phyloP scores from a whole-genome alignment of 805 yeast genomes.

The Candida verbasci region DNA sequence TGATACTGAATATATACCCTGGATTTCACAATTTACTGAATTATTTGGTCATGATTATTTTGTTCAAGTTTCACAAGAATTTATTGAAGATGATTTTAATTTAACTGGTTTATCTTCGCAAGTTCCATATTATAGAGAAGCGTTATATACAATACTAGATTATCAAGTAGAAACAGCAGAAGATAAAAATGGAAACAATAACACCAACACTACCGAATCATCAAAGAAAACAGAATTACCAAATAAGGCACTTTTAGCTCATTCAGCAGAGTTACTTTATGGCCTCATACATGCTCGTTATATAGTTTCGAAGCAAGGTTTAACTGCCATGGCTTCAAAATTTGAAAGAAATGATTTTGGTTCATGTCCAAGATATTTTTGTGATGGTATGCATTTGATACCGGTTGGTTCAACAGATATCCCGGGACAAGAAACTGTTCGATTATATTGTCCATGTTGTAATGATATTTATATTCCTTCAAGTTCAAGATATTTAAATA shows the following conservation, averaged over 20 bases:
- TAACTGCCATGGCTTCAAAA: conserved; percentile 89
- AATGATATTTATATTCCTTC: conserved; percentile 86
- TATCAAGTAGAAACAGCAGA: conserved; percentile 56
- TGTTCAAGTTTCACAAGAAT: conserved; percentile 87
- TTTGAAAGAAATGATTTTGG: conserved; percentile 89
- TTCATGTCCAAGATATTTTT: conserved; percentile 81
- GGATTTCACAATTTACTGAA: conserved; percentile 80
- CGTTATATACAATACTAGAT: conserved; percentile 85
- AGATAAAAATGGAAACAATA: conserved; percentile 15
- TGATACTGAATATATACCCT: conserved; percentile 55
- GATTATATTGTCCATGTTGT: conserved; percentile 93
- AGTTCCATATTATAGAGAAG: conserved; percentile 89
- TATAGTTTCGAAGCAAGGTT: conserved; percentile 83
- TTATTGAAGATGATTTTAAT: conserved; percentile 95
- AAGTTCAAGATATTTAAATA: conserved; percentile 76
- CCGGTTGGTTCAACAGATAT: conserved; percentile 91
- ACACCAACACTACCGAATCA: neutral
- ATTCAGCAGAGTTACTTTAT: conserved; percentile 86
- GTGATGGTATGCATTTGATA: conserved; percentile 84
- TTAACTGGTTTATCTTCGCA: conserved; percentile 81
- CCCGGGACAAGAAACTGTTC: conserved; percentile 87
- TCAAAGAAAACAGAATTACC: conserved; percentile 41
- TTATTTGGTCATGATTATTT: conserved; percentile 84
- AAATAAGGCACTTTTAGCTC: conserved; percentile 73
- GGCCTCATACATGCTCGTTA: conserved; percentile 93